Evolutionary conservation across 371 early-diverging fungal species (phyloP).

Genomic region (Mucor velutinosus): DNA sequence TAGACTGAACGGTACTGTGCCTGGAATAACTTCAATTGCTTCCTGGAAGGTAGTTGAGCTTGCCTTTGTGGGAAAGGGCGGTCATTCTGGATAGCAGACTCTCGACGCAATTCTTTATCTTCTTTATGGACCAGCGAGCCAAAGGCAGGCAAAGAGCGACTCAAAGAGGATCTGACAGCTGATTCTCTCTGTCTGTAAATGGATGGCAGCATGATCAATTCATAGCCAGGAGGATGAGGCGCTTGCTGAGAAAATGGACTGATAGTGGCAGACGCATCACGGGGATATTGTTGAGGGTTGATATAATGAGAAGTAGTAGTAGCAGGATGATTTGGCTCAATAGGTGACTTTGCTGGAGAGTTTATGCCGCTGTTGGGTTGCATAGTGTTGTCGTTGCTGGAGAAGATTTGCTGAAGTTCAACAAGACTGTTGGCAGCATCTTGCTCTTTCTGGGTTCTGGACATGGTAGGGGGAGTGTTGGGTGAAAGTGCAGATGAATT

Average conservation of each 20-base stretch:
- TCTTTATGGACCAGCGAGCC: neutral
- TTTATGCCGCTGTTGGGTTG: neutral
- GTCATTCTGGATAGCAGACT: neutral
- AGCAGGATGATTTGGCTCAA: neutral
- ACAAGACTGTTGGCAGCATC: neutral
- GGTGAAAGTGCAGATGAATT: neutral
- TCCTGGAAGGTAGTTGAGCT: neutral
- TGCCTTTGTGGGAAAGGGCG: neutral
- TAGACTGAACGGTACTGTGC: neutral
- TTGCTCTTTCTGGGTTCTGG: neutral
- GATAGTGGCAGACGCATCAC: neutral
- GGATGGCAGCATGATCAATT: neutral
- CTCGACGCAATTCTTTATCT: neutral
- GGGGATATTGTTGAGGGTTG: neutral
- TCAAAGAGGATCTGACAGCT: neutral
- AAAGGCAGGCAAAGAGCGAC: neutral
- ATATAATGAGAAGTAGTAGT: neutral
- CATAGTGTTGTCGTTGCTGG: neutral
- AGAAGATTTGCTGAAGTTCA: neutral
- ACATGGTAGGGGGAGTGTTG: neutral
- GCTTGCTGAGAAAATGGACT: neutral
- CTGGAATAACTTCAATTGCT: too few species aligned
- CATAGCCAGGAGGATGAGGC: neutral
- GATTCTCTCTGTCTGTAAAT: neutral
- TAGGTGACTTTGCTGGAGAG: neutral